Evolutionary conservation across 2,329 filamentous ascomycete species (phyloP), one percentile per base, ranked within the genome.

Genomic region (Aspergillus sergii): DNA sequence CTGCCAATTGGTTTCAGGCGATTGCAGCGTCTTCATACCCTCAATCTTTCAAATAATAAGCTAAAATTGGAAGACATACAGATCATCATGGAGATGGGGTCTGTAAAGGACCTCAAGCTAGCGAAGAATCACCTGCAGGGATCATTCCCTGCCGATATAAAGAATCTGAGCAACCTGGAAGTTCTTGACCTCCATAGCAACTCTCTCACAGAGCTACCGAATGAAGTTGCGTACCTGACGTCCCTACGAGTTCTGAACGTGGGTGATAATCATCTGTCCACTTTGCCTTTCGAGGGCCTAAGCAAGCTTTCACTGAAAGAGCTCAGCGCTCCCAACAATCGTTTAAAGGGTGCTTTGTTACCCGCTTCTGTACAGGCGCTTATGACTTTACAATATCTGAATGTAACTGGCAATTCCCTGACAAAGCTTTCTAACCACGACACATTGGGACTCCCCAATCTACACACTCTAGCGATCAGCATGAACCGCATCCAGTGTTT

Each of bases 1-100:
- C 77, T 97, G 50, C 95, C 95, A 0, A 75, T 89, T 67, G 94
- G 95, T 0, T 75, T 98, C 62, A 85, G 91, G 67, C 85, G 89
- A 58, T 82, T 98, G 43, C 84, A 88, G 56, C 82, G 89, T 64
- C 83, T 99, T 60, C 94, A 92, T 1, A 90, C 87, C 4, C 82
- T 99, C 56, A 97, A 98, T 70, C 77, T 99, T 72, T 91, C 93
- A 8, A 89, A 92, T 60, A 98, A 98, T 72, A 88, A 89, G 61
- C 86, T 99, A 30, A 84, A 85, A 2, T 92, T 92, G 72, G 84
- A 88, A 57, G 86, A 87, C 54, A 81, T 97, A 6, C 87, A 92
- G 26, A 83, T 92, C 1, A 87, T 98, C 36, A 84, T 88, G 16
- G 89, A 95, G 71, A 89, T 97, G 60, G 78, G 80, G 0, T 85